Base-by-base conservation (phyloP, 1,284 basidiomycete genomes). In the Sphagnurus paluster region DNA sequence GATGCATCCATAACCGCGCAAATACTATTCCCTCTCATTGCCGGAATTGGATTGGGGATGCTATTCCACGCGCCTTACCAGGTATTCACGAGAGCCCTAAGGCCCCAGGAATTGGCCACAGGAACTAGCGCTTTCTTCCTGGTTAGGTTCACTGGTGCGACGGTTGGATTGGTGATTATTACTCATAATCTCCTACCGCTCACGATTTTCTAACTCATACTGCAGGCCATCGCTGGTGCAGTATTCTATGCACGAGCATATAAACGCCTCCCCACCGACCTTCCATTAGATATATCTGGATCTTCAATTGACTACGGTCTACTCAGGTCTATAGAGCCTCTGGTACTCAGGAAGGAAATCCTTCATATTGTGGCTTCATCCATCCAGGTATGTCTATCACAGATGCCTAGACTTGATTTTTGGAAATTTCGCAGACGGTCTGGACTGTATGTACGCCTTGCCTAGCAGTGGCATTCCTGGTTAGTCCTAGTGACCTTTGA, bases 51-150 rank as follows among this genome's bases (percentile, higher is more conserved):
- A 11, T 63, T 91, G 44, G 89, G 89, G 35, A 82, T 90, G 77
- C 67, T 90, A 20, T 90, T 90, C 64, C 87, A 90, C 62, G 79
- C 87, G 1, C 89, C 88, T 7, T 89, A 87, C 59, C 86, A 89
- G 59, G 75, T 89, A 11, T 87, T 90, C 61, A 78, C 77, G 35
- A 75, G 72, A 49, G 77, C 82, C 13, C 63, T 91, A 29, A 71
- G 76, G 50, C 76, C 80, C 8, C 68, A 74, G 39, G 81, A 89
- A 55, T 66, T 89, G 45, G 86, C 87, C n/a, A 76, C 81, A 33
- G 85, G 84, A 21, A 90, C 88, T 10, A 84, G 86, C 60, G 88
- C 87, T 17, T 90, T 91, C 61, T 90, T 91, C 64, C 73, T 91
- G 45, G 85, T 90, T 37, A 75, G 88, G 34, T 91, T 90, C 66